Conservation (phyloP, 1,284 basidiomycete genomes). For the Microbotryum lychnidis-dioicae region DNA sequence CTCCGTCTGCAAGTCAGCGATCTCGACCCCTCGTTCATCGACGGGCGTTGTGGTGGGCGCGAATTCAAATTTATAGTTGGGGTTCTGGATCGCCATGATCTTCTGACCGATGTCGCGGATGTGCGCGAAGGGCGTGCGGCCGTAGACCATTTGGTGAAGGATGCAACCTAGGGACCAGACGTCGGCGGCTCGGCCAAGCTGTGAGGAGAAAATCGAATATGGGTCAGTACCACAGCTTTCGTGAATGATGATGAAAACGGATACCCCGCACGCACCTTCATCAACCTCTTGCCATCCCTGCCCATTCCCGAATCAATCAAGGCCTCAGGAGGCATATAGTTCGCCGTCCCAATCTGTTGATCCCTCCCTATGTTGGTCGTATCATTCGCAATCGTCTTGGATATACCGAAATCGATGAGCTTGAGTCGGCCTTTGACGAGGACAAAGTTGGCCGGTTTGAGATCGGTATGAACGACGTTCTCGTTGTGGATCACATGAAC, state of each 20-base stretch:
- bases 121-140: conserved; percentile 80
- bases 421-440: conserved; percentile 86
- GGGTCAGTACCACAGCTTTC: neutral
- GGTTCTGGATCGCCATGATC: conserved; percentile 77
- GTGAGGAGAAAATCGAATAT: neutral
- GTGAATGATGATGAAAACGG: neutral
- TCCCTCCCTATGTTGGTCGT: conserved; percentile 94
- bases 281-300: conserved; percentile 28
- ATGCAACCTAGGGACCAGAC: conserved; percentile 98
- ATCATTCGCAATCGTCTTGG: conserved; percentile 92
- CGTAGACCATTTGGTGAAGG: conserved; percentile 92
- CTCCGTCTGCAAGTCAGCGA: conserved; percentile 55
- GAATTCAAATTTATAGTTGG: conserved; percentile 61
- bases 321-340: conserved; percentile 93
- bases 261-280: conserved; percentile 30
- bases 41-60: conserved; percentile 57
- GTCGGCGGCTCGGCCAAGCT: conserved; percentile 60
- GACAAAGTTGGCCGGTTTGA: conserved; percentile 95
- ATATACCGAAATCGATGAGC: conserved; percentile 93
- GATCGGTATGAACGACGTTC: conserved; percentile 91
- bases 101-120: conserved; percentile 76
- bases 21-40: conserved; percentile 50
- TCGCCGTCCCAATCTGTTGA: conserved; percentile 86
- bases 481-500: conserved; percentile 92
- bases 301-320: conserved; percentile 33